These are phyloP conservation scores for Pyrenophora graminea DNA, from an alignment of 2,329 filamentous ascomycete species.

Conservation along the genomic window DNA sequence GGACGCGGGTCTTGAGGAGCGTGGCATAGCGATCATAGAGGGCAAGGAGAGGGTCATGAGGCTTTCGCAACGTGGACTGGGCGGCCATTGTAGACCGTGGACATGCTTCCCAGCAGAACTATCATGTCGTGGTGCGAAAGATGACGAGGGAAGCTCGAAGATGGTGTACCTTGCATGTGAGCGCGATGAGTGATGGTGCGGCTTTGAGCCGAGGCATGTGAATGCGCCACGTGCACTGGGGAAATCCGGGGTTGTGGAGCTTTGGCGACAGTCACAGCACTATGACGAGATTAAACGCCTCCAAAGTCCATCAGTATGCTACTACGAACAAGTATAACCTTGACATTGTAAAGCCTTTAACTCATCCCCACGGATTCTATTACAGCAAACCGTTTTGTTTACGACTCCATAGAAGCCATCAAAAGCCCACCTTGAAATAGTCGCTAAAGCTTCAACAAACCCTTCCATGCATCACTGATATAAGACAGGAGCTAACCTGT, in stretches of 20 bases:
- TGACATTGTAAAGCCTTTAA: too few species aligned
- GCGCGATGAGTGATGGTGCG: constrained; percentile 12
- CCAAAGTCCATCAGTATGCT: too few species aligned
- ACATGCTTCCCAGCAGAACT: constrained; percentile 22
- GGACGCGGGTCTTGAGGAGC: constrained; percentile 57
- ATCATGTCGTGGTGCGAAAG: constrained; percentile 30
- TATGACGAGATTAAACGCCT: too few species aligned
- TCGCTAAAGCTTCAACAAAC: too few species aligned
- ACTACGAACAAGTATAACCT: too few species aligned
- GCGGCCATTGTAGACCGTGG: constrained; percentile 68
- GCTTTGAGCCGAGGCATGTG: constrained; percentile 33
- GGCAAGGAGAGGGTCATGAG: constrained; percentile 51
- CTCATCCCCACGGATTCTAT: too few species aligned
- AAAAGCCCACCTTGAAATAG: too few species aligned
- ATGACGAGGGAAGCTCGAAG: constrained; percentile 6
- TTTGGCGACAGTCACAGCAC: neutral
- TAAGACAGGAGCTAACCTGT: too few species aligned
- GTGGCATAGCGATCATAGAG: constrained; percentile 56
- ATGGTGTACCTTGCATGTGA: constrained; percentile 22
- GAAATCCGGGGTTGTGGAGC: constrained; percentile 19
- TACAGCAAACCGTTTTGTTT: too few species aligned
- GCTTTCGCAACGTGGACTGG: constrained; percentile 74
- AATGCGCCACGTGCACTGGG: constrained; percentile 22
- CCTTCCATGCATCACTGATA: too few species aligned
- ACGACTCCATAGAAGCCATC: too few species aligned